Evolutionary conservation across 805 yeast genomes (phyloP).

Genomic region (Clavispora asparagi): DNA sequence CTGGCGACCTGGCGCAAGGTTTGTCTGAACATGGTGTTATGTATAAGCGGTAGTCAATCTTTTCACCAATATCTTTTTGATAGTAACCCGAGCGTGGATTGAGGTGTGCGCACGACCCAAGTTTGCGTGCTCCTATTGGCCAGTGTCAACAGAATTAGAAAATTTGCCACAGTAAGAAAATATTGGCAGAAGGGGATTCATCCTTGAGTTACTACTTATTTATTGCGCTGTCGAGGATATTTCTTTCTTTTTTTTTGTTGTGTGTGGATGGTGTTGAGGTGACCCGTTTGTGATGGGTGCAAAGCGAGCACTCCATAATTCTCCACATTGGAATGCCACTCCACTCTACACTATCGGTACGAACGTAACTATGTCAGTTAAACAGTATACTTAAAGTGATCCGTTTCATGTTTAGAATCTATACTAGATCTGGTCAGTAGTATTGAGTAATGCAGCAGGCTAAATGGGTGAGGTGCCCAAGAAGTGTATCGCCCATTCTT

Average conservation of each 20-base stretch:
- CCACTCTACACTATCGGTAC: no score
- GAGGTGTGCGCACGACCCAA: conserved; percentile 15
- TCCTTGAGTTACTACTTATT: not conserved
- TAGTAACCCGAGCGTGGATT: conserved; percentile 9
- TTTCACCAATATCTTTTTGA: conserved; percentile 3
- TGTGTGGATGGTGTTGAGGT: not conserved
- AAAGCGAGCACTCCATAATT: not conserved
- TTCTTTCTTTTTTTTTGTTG: not conserved
- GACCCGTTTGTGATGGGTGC: not conserved
- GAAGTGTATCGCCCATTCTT: no score
- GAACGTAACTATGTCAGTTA: no score
- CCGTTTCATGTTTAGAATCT: no score
- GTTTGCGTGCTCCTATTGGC: conserved; percentile 30
- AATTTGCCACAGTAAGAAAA: not conserved
- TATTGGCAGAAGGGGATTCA: not conserved
- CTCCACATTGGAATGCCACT: not conserved
- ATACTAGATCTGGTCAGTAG: no score
- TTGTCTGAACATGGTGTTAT: conserved; percentile 52
- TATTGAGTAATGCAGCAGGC: no score
- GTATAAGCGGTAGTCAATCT: conserved; percentile 1
- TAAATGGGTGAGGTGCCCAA: no score
- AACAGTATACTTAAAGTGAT: no score
- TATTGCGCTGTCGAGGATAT: no score
- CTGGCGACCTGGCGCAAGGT: conserved; percentile 56
- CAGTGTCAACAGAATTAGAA: conserved; percentile 2